Percentiles rank a stretch among this genome's conserved stretches.
phyloP scores from a whole-genome alignment of 169 alveolate genomes.

The Plasmodium reichenowi region DNA sequence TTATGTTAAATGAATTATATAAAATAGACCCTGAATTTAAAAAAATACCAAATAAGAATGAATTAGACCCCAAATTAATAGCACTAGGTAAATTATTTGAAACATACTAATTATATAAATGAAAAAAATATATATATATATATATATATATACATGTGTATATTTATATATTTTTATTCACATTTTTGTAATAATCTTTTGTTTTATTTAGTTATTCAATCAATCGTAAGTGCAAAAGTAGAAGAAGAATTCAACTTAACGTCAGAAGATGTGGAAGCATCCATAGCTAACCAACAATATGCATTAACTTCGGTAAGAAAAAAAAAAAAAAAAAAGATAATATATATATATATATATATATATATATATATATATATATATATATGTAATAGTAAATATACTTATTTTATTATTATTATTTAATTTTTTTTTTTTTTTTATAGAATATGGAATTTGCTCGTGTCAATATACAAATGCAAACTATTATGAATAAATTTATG shows the following conservation, averaged over 20 bases:
- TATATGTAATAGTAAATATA: constrained; percentile 1
- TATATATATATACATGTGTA: background rate
- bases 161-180: background rate
- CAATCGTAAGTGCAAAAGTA: constrained; percentile 89
- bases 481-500: constrained; percentile 85
- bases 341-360: constrained; percentile 10
- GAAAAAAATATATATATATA: background rate
- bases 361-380: background rate
- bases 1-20: constrained; percentile 86
- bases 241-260: constrained; percentile 87
- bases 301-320: constrained; percentile 78
- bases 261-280: constrained; percentile 87
- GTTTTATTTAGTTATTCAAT: constrained; percentile 81
- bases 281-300: constrained; percentile 84
- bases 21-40: constrained; percentile 81
- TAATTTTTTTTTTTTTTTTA: background rate
- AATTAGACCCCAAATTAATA: constrained; percentile 84
- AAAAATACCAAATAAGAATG: constrained; percentile 77
- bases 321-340: background rate
- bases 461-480: constrained; percentile 85
- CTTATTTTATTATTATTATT: background rate
- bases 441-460: constrained; percentile 81
- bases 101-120: background rate
- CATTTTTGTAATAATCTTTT: background rate
- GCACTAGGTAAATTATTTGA: constrained; percentile 66